Evolutionary conservation across 805 yeast genomes (phyloP).

Genomic region (Starmerella lactis-condensi): DNA sequence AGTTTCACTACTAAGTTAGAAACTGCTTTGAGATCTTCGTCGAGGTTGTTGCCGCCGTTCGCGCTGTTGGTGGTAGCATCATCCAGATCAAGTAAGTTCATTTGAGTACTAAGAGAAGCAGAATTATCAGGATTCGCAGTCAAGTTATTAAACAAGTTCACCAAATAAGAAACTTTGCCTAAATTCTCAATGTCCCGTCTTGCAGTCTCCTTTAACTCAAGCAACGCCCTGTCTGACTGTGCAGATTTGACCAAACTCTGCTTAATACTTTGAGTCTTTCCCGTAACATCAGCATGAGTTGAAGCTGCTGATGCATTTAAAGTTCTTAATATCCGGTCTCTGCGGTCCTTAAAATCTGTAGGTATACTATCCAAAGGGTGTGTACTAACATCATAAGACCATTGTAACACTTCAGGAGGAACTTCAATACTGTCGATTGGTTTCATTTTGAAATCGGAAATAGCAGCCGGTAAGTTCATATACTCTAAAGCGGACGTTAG

Average conservation of each 20-base stretch:
- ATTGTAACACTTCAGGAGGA: constrained; percentile 26
- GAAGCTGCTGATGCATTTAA: constrained; percentile 19
- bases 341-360: constrained; percentile 17
- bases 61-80: constrained; percentile 27
- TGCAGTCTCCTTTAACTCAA: constrained; percentile 31
- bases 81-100: constrained; percentile 46
- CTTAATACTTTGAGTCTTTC: constrained; percentile 17
- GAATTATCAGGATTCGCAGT: no score
- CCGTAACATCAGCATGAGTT: constrained; percentile 1
- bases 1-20: constrained; percentile 45
- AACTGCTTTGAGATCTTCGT: constrained; percentile 29
- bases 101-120: not conserved
- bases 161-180: no score
- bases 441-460: constrained; percentile 15
- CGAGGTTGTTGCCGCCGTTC: constrained; percentile 15
- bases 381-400: constrained; percentile 20
- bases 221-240: constrained; percentile 36
- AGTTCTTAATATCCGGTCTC: constrained; percentile 14
- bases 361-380: constrained; percentile 5
- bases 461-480: constrained; percentile 42
- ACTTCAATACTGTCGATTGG: constrained; percentile 13
- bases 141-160: no score
- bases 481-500: constrained; percentile 62
- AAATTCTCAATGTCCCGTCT: constrained; percentile 29
- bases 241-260: constrained; percentile 25